Conservation (phyloP, 1,139 yeast species). For the Protomyces macrosporus region DNA sequence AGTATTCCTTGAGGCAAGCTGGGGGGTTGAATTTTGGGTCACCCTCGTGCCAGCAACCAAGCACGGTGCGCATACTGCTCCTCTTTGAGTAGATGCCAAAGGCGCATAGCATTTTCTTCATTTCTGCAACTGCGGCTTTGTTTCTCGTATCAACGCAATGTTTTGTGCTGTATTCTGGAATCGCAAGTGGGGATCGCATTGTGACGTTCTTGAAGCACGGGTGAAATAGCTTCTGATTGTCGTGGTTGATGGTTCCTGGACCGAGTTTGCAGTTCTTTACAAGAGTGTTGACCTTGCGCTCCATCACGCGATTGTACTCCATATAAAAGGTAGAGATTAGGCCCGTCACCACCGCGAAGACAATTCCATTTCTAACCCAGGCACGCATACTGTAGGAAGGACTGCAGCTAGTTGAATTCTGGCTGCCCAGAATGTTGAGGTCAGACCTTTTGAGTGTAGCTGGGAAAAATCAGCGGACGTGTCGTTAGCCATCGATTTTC, state of each 20-base stretch:
- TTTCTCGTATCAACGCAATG: background rate
- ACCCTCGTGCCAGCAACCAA: background rate
- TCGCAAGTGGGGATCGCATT: background rate
- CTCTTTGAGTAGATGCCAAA: background rate
- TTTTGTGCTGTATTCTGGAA: background rate
- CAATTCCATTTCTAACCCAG: too few species aligned
- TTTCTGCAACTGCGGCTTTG: background rate
- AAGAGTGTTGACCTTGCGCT: background rate
- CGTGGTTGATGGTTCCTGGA: background rate
- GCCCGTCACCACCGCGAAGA: background rate
- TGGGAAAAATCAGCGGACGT: too few species aligned
- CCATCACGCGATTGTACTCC: background rate
- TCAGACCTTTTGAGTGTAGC: too few species aligned
- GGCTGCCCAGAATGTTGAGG: too few species aligned
- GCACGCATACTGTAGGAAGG: too few species aligned
- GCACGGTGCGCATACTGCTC: background rate
- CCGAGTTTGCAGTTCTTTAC: background rate
- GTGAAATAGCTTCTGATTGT: background rate
- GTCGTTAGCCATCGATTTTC: too few species aligned
- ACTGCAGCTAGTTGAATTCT: too few species aligned
- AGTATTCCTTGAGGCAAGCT: background rate
- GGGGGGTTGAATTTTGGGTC: background rate
- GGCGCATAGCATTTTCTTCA: background rate
- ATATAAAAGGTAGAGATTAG: background rate
- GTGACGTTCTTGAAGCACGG: background rate